phyloP scores from a whole-genome alignment of 2,329 filamentous ascomycete species.

The Metarhizium anisopliae region DNA sequence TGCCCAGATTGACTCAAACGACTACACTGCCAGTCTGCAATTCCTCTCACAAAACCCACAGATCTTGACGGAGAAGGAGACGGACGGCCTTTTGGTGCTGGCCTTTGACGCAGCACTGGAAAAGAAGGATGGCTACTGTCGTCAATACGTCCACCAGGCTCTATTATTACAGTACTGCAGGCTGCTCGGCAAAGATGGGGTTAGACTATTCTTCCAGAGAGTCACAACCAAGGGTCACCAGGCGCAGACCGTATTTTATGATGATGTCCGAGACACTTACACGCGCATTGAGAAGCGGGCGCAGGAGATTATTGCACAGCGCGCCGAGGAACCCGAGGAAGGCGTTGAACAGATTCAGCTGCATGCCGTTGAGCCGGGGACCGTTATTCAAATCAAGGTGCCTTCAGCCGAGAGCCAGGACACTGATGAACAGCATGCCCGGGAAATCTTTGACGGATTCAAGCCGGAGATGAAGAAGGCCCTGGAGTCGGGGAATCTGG shows the following conservation, averaged over 20 bases:
- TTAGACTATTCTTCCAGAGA: constrained; percentile 89
- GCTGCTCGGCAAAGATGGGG: constrained; percentile 77
- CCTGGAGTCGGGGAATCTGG: constrained; percentile 78
- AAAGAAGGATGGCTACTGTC: constrained; percentile 64
- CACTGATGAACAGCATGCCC: constrained; percentile 50
- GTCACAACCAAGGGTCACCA: constrained; percentile 86
- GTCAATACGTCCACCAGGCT: constrained; percentile 87
- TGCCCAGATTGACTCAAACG: constrained; percentile 63
- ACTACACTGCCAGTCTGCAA: constrained; percentile 64
- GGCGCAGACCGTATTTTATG: constrained; percentile 81
- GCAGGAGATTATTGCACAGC: constrained; percentile 55
- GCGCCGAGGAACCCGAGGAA: constrained; percentile 33
- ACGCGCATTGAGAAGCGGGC: constrained; percentile 69
- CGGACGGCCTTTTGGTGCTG: constrained; percentile 81
- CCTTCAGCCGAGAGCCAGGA: constrained; percentile 62
- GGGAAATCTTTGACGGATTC: constrained; percentile 78
- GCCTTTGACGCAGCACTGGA: constrained; percentile 85
- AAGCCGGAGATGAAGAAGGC: constrained; percentile 72
- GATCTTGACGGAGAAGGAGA: constrained; percentile 76
- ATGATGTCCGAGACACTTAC: constrained; percentile 88
- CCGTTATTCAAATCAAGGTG: constrained; percentile 80
- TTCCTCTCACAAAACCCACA: constrained; percentile 74
- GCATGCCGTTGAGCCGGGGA: constrained; percentile 89
- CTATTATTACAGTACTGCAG: constrained; percentile 92
- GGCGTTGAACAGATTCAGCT: constrained; percentile 93